Conservation (phyloP, 2,329 filamentous ascomycete species). For the Cercospora sp. region DNA sequence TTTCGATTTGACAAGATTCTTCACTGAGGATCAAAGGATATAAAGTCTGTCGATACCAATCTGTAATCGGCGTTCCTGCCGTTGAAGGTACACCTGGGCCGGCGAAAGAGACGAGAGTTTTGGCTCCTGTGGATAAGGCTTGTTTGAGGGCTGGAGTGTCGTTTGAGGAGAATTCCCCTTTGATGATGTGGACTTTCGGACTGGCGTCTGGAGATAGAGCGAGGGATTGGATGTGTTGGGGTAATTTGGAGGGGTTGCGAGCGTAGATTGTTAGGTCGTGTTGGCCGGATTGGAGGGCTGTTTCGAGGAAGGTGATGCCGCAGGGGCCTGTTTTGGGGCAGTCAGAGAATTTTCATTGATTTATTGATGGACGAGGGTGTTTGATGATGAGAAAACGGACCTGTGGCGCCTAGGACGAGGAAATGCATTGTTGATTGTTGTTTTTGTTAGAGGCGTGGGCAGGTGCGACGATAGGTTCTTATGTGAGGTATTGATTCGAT, state of each 20-base stretch:
- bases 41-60: slow-evolving; percentile 25
- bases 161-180: slow-evolving; percentile 22
- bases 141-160: slow-evolving; percentile 19
- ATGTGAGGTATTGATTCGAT: neutral
- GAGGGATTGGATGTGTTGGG: slow-evolving; percentile 11
- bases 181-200: slow-evolving; percentile 18
- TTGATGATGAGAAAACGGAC: neutral
- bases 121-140: slow-evolving; percentile 23
- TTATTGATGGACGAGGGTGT: neutral
- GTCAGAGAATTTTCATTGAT: neutral
- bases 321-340: slow-evolving; percentile 18
- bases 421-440: slow-evolving; percentile 22
- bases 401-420: slow-evolving; percentile 29
- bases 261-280: slow-evolving; percentile 28
- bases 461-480: neutral
- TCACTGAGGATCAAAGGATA: slow-evolving; percentile 18
- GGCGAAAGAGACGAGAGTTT: slow-evolving; percentile 25
- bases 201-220: slow-evolving; percentile 1
- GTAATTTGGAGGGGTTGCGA: slow-evolving; percentile 27
- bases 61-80: slow-evolving; percentile 20
- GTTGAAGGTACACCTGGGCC: slow-evolving; percentile 22
- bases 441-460: neutral
- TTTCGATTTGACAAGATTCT: slow-evolving; percentile 11
- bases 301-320: slow-evolving; percentile 25
- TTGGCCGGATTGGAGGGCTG: slow-evolving; percentile 20